phyloP scores from a whole-genome alignment of 495 filamentous ascomycete genomes.

The Penicillium ochrochloron region DNA sequence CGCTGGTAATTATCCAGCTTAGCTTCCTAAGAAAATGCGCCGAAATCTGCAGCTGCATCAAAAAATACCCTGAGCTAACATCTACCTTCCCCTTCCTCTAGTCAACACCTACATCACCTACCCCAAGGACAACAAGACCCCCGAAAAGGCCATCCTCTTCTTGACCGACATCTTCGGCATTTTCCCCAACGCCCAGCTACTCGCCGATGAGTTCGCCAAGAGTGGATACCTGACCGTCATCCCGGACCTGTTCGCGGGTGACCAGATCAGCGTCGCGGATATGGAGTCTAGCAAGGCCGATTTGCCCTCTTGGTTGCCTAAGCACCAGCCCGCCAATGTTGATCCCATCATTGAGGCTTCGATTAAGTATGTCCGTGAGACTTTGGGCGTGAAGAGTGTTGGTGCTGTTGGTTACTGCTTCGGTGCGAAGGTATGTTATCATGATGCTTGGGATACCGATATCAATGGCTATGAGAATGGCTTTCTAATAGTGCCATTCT shows the following conservation, averaged over 20 bases:
- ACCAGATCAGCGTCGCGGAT: constrained; percentile 57
- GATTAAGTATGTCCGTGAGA: constrained; percentile 62
- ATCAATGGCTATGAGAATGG: neutral
- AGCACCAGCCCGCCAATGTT: constrained; percentile 61
- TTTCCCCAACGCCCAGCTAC: constrained; percentile 77
- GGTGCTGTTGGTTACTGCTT: constrained; percentile 62
- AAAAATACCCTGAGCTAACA: neutral
- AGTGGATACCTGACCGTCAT: constrained; percentile 80
- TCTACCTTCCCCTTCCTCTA: constrained; percentile 16
- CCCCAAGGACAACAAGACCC: constrained; percentile 46
- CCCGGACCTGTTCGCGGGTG: constrained; percentile 78
- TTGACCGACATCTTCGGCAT: constrained; percentile 73
- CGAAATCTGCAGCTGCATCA: neutral
- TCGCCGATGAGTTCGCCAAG: constrained; percentile 82
- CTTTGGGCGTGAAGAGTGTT: constrained; percentile 66
- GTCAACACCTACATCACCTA: constrained; percentile 49
- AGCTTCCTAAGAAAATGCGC: neutral
- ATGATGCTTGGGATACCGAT: neutral
- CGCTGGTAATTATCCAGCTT: constrained; percentile 27
- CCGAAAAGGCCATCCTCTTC: constrained; percentile 49
- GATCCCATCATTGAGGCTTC: constrained; percentile 66
- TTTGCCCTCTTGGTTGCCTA: constrained; percentile 60
- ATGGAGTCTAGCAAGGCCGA: constrained; percentile 63
- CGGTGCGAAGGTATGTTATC: constrained; percentile 46
- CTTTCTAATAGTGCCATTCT: neutral